Percentiles rank a stretch among this genome's conserved stretches.
Evolutionary conservation across 2,329 filamentous ascomycete genomes (phyloP).

Genomic region (Cryphonectria parasitica): DNA sequence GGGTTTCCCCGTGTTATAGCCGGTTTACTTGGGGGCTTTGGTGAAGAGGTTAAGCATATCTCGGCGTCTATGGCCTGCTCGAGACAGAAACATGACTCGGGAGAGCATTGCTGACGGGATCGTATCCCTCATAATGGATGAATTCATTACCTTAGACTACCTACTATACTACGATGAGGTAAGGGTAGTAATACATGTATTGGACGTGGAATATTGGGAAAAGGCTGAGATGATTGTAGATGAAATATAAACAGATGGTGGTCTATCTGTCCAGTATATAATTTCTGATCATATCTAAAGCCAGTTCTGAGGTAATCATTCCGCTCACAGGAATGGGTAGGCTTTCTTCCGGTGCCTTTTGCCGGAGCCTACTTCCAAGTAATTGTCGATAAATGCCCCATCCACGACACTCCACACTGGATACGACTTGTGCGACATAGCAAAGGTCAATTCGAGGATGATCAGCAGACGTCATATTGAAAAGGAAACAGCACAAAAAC

Average conservation of each 20-base stretch:
- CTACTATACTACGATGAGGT: not conserved
- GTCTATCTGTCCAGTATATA: not conserved
- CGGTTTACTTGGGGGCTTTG: not conserved
- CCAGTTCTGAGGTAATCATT: too few relatives aligned
- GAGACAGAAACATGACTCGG: conserved; percentile 1
- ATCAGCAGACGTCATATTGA: not conserved
- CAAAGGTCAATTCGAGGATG: not conserved
- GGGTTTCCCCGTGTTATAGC: conserved; percentile 3
- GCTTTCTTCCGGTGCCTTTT: not conserved
- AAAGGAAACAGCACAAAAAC: not conserved
- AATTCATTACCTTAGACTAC: not conserved
- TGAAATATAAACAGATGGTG: not conserved
- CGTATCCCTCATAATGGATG: not conserved
- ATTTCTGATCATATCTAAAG: not conserved
- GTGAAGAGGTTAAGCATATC: not conserved
- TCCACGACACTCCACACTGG: not conserved
- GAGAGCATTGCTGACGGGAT: not conserved
- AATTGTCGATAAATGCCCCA: not conserved
- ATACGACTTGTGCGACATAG: not conserved
- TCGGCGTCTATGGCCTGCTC: not conserved
- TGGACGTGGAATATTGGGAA: not conserved
- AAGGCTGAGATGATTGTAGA: not conserved
- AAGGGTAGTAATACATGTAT: not conserved
- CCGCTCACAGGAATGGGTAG: not conserved
- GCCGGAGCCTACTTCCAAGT: conserved; percentile 2